These are phyloP conservation scores for Penicillium frequentans DNA, from an alignment of 2,329 filamentous ascomycete genomes.

Conservation along the genomic window DNA sequence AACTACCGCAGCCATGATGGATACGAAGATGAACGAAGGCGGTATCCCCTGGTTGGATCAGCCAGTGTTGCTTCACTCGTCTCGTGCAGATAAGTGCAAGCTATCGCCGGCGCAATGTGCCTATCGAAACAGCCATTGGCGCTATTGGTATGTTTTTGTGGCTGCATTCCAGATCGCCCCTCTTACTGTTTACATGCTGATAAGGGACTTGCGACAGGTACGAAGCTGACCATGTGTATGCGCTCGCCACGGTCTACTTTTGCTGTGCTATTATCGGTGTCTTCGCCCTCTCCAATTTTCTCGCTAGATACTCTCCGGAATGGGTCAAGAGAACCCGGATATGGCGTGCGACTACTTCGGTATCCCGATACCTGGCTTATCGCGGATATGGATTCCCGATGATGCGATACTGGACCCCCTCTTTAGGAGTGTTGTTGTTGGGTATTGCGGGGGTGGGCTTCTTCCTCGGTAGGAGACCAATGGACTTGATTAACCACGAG, in stretches of 20 bases:
- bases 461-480: conserved; percentile 43
- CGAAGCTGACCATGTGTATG: conserved; percentile 55
- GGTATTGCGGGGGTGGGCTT: conserved; percentile 44
- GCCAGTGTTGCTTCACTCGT: conserved; percentile 35
- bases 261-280: conserved; percentile 51
- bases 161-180: neutral
- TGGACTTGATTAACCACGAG: neutral
- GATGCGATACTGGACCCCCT: conserved; percentile 45
- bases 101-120: conserved; percentile 31
- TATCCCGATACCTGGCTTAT: conserved; percentile 45
- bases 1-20: conserved; percentile 9
- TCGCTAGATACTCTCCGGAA: conserved; percentile 31
- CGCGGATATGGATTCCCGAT: conserved; percentile 35
- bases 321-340: conserved; percentile 22
- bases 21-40: conserved; percentile 17
- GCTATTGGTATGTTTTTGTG: conserved; percentile 30
- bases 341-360: conserved; percentile 37
- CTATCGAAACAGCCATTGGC: conserved; percentile 27
- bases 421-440: conserved; percentile 47
- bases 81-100: conserved; percentile 27
- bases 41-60: conserved; percentile 32
- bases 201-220: conserved; percentile 42
- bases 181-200: neutral
- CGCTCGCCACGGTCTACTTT: conserved; percentile 54
- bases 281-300: conserved; percentile 46